Base-by-base conservation (phyloP, 2,329 filamentous ascomycete species). In the Phaeosphaeriaceae sp. region DNA sequence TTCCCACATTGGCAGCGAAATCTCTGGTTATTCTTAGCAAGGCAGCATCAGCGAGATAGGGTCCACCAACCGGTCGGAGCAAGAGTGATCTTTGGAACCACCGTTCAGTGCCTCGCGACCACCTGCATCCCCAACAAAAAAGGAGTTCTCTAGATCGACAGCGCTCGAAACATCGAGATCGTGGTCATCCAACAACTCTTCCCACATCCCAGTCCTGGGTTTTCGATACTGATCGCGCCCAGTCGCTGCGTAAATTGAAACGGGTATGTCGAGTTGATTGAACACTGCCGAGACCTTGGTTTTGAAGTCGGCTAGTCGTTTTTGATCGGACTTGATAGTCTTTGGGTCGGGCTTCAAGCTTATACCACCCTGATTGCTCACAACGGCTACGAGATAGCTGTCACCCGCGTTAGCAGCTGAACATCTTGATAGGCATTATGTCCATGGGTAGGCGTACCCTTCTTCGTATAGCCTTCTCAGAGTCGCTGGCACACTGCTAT, bases 121-220 rank as follows among this genome's bases (percentile, higher is more conserved):
- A 53, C 84, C 87, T 49, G 95, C 95, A 80, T 99, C 95, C 46
- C 95, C 95, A 46, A 99, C 88, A 73, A 97, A 97, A 62, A 97
- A 82, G 22, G 91, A 96, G 2, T 83, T 80, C 17, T 85, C 79
- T 33, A 91, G 75, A 74, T 97, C 90, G n/a, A 96, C 78, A 17
- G 85, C 83, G 1, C 80, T 80, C 5, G 72, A 71, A 51, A 81
- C 80, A 46, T 85, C 78, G 1, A 85, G 72, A 33, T 80, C 77
- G 57, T 80, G 78, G 64, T 86, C 83, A 24, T 81, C 75, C 7
- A 89, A 72, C 60, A 91, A 78, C 71, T 89, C 85, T 25, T 84
- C 82, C 94, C 95, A 99, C 91, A 98, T 97, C 20, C 93, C 94
- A 1, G 82, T 84, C 41, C 93, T 84, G 4, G 95, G 95, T 78